These are phyloP conservation scores for Fusarium mundagurra DNA, from an alignment of 2,329 filamentous ascomycete species.

Conservation along the genomic window DNA sequence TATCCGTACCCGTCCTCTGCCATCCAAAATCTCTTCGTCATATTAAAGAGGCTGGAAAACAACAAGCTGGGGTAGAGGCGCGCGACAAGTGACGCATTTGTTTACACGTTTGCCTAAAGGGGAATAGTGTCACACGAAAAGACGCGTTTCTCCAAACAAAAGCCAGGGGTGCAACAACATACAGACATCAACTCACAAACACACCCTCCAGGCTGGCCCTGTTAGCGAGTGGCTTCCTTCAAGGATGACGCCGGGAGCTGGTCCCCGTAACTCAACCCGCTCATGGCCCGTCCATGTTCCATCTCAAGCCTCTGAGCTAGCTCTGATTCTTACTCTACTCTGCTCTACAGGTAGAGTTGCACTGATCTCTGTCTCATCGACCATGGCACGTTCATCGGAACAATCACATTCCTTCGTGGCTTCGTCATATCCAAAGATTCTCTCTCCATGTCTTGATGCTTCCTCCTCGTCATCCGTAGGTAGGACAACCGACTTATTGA, in stretches of 20 bases:
- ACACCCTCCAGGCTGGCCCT: constrained; percentile 22
- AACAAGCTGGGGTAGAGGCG: constrained; percentile 28
- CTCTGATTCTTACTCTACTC: background rate
- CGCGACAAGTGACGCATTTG: constrained; percentile 50
- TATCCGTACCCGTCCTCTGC: background rate
- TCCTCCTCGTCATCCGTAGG: constrained; percentile 14
- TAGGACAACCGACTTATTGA: constrained; percentile 22
- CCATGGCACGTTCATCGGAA: constrained; percentile 31
- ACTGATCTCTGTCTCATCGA: constrained; percentile 34
- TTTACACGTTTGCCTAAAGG: constrained; percentile 47
- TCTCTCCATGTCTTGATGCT: constrained; percentile 2
- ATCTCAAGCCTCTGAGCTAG: constrained; percentile 22
- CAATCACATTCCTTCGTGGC: constrained; percentile 40
- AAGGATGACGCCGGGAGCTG: constrained; percentile 38
- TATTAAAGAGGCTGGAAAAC: constrained; percentile 25
- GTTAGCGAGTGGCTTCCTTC: constrained; percentile 20
- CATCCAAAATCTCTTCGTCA: constrained; percentile 7
- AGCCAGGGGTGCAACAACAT: constrained; percentile 27
- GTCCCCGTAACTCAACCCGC: constrained; percentile 31
- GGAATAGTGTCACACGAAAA: constrained; percentile 46
- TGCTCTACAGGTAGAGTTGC: background rate
- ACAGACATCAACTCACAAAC: constrained; percentile 6
- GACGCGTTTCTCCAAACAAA: constrained; percentile 46
- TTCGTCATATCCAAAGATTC: constrained; percentile 16
- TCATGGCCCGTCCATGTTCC: constrained; percentile 23